Evolutionary conservation across 106 monocot genomes (phyloP), one percentile per base, ranked within the genome.

Genomic region (Phalaenopsis equestris): DNA sequence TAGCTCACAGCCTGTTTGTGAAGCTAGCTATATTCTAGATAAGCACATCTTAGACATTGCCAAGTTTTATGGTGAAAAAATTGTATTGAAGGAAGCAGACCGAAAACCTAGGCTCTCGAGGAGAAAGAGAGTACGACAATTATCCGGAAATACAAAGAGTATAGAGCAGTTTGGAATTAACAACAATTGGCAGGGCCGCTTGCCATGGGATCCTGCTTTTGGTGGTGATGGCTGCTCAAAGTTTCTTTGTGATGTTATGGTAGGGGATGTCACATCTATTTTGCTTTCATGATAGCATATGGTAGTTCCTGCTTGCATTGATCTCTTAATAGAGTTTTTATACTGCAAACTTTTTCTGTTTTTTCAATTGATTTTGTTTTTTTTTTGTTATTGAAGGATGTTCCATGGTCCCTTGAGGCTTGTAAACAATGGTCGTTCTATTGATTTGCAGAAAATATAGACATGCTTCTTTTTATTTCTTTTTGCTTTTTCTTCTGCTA

Each of bases 201-300:
- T 91, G 80, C 91, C 91, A 80, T 99, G 99, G 95, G 93, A 99
- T 86, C 84, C 84, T 83, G 87, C 86, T 12, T 14, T 88, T 55
- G 95, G 94, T 46, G 95, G 95, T 49, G 93, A 99, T 87, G 95
- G 93, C 78, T 80, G 57, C 70, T 94, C 99, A 82, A 99, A 90
- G 52, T 99, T 99, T 85, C 83, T 99, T 17, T 99, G 99, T 87
- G 95, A 99, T 90, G 90, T 95, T 75, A 99, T 99, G 97, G 97
- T 98, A 90, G 77, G 84, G 64, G 42, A 43, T 6, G 30, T 76
- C 24, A 48, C 76, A 11, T 30, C 23, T 49, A 12, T 76, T 76
- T 48, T 76, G 11, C 49, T 49, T 70, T 70, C 37, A 70, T 70
- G 38, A 36, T 36, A 70, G 38, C 70, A 37, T 39, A 38, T 70